Evolutionary conservation across 2,329 filamentous ascomycete genomes (phyloP).

Genomic region (Monosporascus sp.): DNA sequence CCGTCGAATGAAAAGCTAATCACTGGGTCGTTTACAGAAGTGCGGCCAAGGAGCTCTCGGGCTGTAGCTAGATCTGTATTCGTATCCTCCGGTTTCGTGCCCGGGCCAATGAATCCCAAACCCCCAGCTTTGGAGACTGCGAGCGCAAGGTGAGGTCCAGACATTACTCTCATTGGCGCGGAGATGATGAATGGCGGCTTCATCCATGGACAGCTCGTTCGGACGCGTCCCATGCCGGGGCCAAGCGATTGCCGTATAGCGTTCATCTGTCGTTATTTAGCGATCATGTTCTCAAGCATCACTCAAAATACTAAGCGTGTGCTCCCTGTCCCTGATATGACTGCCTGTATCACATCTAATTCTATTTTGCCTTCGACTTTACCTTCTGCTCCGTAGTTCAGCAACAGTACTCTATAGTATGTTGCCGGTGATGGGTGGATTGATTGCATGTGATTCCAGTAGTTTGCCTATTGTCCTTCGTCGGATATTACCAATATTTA

Average conservation of each 20-base stretch:
- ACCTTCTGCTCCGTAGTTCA: too few relatives aligned
- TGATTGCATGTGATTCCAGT: too few relatives aligned
- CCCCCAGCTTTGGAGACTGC: constrained; percentile 67
- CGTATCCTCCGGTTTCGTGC: constrained; percentile 26
- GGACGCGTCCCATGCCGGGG: background rate
- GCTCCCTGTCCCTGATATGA: too few relatives aligned
- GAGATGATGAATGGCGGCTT: constrained; percentile 47
- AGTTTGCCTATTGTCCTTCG: too few relatives aligned
- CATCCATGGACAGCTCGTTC: constrained; percentile 16
- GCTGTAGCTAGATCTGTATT: constrained; percentile 25
- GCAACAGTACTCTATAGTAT: too few relatives aligned
- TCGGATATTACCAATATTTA: too few relatives aligned
- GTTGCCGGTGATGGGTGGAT: too few relatives aligned
- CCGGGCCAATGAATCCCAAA: constrained; percentile 45
- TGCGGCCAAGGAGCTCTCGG: constrained; percentile 9
- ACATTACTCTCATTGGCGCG: constrained; percentile 66
- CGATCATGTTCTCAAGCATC: too few relatives aligned
- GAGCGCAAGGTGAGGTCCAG: constrained; percentile 48
- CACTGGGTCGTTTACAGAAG: background rate
- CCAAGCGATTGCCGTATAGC: background rate
- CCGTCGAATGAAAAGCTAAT: constrained; percentile 2
- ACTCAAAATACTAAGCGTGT: too few relatives aligned
- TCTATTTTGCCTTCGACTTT: too few relatives aligned
- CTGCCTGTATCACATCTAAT: too few relatives aligned
- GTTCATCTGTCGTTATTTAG: background rate